Base-by-base conservation (phyloP, 306 rosid genomes). In the Notholithocarpus densiflorus region DNA sequence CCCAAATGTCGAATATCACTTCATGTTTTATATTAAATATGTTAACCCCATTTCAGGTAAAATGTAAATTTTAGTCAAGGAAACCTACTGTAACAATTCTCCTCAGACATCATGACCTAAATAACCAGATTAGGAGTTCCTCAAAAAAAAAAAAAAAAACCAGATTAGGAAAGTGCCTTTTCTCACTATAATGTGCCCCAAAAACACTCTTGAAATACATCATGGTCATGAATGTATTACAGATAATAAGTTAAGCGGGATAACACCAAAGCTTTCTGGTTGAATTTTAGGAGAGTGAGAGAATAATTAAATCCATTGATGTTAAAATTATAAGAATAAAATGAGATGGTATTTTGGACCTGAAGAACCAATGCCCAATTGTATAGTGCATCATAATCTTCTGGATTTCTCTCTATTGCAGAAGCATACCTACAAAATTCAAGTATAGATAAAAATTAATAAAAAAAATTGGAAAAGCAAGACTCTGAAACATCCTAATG, bases 361-460 rank as follows among this genome's bases (percentile, higher is more conserved):
- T 95, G 99, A 79, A 93, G 99, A 18, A 96, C 98, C 88, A 96
- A 85, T 7, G 98, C 99, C 97, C 99, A 96, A 72, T 93, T 96
- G 89, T 96, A 96, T 4, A 96, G 89, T 19, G 99, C 98, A 81
- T 96, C 99, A 83, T 91, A 92, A 87, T 96, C 99, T n/a, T 86
- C 92, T 55, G 94, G 93, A 62, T 93, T 91, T 88, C 97, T 91
- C 89, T 91, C 98, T 82, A 93, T 90, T 56, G 98, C 93, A 84
- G 91, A 83, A 71, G 98, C 99, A 89, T 96, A 96, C 89, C 99
- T 96, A 84, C 83, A 84, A 80, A 81, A 73, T 73, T 77, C 60
- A 65, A 60, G 27, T 14, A 53, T 26, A 82, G 75, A 70, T 48
- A 59, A 24, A 40, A 40, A 40, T 40, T 8, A 40, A 40, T 40